Percentiles rank a stretch among this genome's conserved stretches.
phyloP scores from a whole-genome alignment of 108 stramenopile genomes.

The Cyclotella distinguenda region DNA sequence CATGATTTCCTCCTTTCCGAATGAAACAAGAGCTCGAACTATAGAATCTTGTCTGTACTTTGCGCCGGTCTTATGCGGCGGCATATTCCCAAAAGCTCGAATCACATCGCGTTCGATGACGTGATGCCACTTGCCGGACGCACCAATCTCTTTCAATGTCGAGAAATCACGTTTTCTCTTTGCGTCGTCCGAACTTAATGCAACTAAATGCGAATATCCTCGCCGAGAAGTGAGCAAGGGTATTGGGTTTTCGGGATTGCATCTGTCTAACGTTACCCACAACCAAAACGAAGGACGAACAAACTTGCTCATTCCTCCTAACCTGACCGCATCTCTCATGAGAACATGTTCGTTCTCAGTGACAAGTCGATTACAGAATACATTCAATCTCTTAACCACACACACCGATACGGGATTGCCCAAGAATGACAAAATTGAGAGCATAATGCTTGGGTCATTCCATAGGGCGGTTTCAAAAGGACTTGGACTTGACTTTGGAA shows the following conservation, averaged over 20 bases:
- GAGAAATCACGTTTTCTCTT: constrained; percentile 20
- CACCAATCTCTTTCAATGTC: constrained; percentile 54
- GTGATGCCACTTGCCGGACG: constrained; percentile 72
- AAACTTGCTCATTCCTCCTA: constrained; percentile 76
- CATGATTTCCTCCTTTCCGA: constrained; percentile 72
- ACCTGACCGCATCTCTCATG: constrained; percentile 78
- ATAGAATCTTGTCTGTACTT: constrained; percentile 74
- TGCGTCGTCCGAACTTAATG: neutral
- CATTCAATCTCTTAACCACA: constrained; percentile 67
- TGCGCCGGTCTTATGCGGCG: constrained; percentile 84
- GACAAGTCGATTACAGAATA: constrained; percentile 63
- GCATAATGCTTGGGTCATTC: constrained; percentile 66
- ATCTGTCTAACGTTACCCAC: constrained; percentile 77
- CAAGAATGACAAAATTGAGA: constrained; percentile 64
- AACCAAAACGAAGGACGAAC: constrained; percentile 85
- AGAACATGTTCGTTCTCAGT: constrained; percentile 73
- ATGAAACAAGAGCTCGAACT: constrained; percentile 82
- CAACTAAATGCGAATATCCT: constrained; percentile 6
- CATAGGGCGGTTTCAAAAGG: constrained; percentile 73
- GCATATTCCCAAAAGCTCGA: constrained; percentile 85
- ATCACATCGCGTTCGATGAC: constrained; percentile 83
- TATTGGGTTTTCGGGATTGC: constrained; percentile 40
- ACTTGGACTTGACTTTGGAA: constrained; percentile 56
- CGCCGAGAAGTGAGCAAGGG: constrained; percentile 25
- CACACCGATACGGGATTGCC: constrained; percentile 84